Conservation (phyloP, 306 rosid genomes). For the Dryas octopetala region DNA sequence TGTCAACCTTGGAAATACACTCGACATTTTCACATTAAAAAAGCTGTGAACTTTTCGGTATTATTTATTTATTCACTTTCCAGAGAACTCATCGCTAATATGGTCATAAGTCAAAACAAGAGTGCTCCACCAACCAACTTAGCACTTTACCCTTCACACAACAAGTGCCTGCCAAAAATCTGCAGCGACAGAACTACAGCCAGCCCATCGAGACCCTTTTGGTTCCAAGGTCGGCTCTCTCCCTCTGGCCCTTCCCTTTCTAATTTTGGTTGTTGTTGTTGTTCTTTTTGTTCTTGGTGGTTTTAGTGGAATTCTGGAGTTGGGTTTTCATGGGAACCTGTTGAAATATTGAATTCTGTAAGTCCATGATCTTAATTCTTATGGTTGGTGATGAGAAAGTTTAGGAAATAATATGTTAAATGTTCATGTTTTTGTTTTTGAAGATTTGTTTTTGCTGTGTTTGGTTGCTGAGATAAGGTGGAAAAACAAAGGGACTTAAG, state of each 20-base stretch:
- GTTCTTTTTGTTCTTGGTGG: neutral
- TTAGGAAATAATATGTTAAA: neutral
- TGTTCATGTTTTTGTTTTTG: neutral
- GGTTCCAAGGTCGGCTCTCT: neutral
- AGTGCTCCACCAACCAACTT: slow-evolving; percentile 9
- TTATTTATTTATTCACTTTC: neutral
- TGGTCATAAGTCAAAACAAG: slow-evolving; percentile 25
- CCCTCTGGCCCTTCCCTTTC: neutral
- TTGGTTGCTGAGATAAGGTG: slow-evolving; percentile 16
- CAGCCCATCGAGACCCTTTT: neutral
- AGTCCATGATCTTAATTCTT: neutral
- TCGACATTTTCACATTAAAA: neutral
- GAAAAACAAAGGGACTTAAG: slow-evolving; percentile 1
- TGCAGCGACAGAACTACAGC: neutral
- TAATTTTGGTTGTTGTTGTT: neutral
- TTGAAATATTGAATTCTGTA: neutral
- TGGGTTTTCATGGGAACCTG: neutral
- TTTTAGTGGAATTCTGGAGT: neutral
- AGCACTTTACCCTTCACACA: neutral
- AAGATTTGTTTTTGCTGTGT: neutral
- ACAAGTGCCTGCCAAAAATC: neutral
- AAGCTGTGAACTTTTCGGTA: neutral
- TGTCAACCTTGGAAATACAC: too few species aligned
- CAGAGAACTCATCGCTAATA: neutral
- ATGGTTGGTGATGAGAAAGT: slow-evolving; percentile 3